Evolutionary conservation across 768 basidiomycete species (phyloP).

Genomic region (Holtermanniella nyarrowii): DNA sequence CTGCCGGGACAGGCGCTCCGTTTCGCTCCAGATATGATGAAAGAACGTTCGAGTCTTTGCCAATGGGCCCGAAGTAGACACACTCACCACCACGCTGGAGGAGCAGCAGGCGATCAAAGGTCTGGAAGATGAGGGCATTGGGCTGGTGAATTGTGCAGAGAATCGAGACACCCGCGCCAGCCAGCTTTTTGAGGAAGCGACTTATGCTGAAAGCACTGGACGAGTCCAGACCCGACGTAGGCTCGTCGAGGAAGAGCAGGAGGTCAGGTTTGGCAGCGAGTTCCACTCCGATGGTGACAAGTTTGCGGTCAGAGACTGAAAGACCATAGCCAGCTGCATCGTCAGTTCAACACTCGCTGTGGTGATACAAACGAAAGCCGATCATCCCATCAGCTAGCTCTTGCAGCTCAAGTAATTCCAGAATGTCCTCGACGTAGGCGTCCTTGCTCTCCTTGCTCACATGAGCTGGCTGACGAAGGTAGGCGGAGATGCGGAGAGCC

Average conservation of each 20-base stretch:
- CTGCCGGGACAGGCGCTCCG: constrained; percentile 55
- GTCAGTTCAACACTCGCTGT: not conserved
- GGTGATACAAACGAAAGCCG: constrained; percentile 35
- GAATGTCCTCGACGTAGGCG: constrained; percentile 58
- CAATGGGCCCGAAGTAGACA: constrained; percentile 59
- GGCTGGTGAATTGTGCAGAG: constrained; percentile 88
- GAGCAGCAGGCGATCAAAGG: constrained; percentile 68
- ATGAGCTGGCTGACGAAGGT: constrained; percentile 59
- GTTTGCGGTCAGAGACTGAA: constrained; percentile 54
- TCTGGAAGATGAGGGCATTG: constrained; percentile 72
- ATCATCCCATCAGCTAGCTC: constrained; percentile 75
- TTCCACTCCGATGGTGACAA: constrained; percentile 78
- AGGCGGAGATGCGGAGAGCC: constrained; percentile 68
- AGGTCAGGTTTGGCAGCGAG: constrained; percentile 76
- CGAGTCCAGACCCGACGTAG: constrained; percentile 62
- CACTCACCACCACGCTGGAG: constrained; percentile 66
- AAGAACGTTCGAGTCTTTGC: constrained; percentile 49
- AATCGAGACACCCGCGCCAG: constrained; percentile 73
- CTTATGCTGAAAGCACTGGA: constrained; percentile 43
- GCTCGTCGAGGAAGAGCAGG: constrained; percentile 78
- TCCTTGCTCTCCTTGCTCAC: constrained; percentile 63
- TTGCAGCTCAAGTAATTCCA: constrained; percentile 75
- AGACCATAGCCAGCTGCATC: constrained; percentile 46
- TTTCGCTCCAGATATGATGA: constrained; percentile 67
- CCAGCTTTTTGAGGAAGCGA: constrained; percentile 60